Conservation (phyloP, 768 basidiomycete genomes). For the Pleurotus pulmonarius region DNA sequence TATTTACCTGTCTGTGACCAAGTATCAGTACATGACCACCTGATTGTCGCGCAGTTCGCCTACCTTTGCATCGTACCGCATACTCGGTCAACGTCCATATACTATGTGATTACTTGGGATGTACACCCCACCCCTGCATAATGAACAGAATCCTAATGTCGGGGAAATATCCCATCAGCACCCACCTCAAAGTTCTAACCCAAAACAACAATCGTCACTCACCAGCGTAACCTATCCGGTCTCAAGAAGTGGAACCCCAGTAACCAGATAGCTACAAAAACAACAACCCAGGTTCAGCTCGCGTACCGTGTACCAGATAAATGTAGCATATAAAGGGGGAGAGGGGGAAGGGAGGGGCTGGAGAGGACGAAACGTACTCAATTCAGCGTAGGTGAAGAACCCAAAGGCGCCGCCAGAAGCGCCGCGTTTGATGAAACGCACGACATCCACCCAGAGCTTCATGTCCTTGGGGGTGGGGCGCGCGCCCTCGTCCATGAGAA, state of each 20-base stretch:
- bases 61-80: no score
- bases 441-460: constrained; percentile 54
- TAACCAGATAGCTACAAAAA: constrained; percentile 33
- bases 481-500: constrained; percentile 42
- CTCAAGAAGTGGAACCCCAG: constrained; percentile 42
- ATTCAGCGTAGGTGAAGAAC: constrained; percentile 57
- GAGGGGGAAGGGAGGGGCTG: background rate
- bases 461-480: constrained; percentile 43
- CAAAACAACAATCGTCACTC: constrained; percentile 10
- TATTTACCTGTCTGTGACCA: no score
- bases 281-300: background rate
- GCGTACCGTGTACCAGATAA: no score
- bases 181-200: background rate
- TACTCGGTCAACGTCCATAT: no score
- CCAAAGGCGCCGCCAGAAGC: constrained; percentile 43
- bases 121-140: constrained; percentile 46
- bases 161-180: no score
- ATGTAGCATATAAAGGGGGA: no score
- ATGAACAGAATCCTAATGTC: constrained; percentile 39
- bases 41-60: no score
- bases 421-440: constrained; percentile 47
- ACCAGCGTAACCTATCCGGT: constrained; percentile 40
- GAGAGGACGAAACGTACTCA: constrained; percentile 32
- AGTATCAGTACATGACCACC: no score
- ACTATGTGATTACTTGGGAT: constrained; percentile 20